Conservation (phyloP, 2,329 filamentous ascomycete species). For the Phialophora tarda region DNA sequence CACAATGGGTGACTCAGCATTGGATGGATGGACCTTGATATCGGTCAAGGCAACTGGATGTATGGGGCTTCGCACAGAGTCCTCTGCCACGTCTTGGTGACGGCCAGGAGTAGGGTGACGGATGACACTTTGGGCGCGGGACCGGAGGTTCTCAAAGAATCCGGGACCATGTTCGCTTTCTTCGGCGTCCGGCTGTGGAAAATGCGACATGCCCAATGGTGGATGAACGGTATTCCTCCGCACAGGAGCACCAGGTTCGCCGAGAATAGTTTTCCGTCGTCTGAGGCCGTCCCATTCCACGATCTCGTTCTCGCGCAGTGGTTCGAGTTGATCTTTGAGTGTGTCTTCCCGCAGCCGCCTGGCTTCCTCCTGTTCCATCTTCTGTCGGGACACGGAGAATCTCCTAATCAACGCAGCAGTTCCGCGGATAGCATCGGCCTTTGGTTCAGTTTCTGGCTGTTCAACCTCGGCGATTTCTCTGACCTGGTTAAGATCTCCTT, state of each 20-base stretch:
- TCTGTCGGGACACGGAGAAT: constrained; percentile 75
- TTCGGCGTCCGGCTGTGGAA: constrained; percentile 62
- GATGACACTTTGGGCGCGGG: constrained; percentile 47
- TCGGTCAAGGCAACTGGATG: constrained; percentile 68
- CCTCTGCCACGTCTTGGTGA: constrained; percentile 43
- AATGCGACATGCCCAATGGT: constrained; percentile 84
- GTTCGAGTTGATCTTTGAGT: constrained; percentile 69
- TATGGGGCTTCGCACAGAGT: constrained; percentile 60
- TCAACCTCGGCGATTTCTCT: constrained; percentile 94
- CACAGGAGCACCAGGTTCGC: constrained; percentile 52
- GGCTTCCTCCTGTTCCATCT: constrained; percentile 79
- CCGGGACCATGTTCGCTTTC: constrained; percentile 39
- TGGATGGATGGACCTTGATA: constrained; percentile 60
- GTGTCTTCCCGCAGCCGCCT: constrained; percentile 80
- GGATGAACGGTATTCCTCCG: constrained; percentile 65
- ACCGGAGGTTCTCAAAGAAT: constrained; percentile 48
- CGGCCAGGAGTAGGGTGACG: constrained; percentile 43
- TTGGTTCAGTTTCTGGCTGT: constrained; percentile 94
- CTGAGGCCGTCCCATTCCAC: constrained; percentile 93
- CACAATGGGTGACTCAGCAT: constrained; percentile 50
- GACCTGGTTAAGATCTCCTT: constrained; percentile 90
- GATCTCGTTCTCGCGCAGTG: constrained; percentile 77
- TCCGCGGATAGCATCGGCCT: constrained; percentile 93
- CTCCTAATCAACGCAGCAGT: constrained; percentile 84
- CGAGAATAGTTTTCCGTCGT: constrained; percentile 67